A percentile compares a stretch with the other conserved stretches of the same genome.
These are phyloP conservation scores for Shiraia sp. DNA, from an alignment of 2,329 filamentous ascomycete species.

Conservation along the genomic window DNA sequence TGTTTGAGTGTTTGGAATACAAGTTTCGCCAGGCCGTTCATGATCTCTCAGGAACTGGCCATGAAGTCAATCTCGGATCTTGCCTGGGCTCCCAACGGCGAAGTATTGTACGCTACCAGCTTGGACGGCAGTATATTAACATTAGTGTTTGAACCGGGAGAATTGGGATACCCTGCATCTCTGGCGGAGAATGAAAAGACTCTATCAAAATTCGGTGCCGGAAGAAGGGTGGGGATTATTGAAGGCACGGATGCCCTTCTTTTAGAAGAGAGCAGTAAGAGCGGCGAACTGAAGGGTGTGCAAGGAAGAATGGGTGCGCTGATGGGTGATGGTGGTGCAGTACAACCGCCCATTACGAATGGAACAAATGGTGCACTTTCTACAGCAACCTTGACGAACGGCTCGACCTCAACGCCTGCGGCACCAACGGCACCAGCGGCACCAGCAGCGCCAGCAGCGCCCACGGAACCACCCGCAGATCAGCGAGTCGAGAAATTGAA, in stretches of 20 bases:
- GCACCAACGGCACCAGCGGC: conserved; percentile 7
- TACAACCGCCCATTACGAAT: conserved; percentile 57
- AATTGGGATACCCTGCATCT: conserved; percentile 85
- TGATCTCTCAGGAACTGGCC: conserved; percentile 86
- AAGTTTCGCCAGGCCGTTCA: conserved; percentile 85
- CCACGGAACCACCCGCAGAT: conserved; percentile 49
- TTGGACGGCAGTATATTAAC: conserved; percentile 87
- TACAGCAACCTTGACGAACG: conserved; percentile 50
- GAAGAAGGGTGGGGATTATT: conserved; percentile 85
- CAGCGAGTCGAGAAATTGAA: conserved; percentile 73
- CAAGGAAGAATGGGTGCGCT: conserved; percentile 97
- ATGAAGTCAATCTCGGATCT: conserved; percentile 93
- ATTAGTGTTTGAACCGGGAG: conserved; percentile 79
- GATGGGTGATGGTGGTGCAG: conserved; percentile 75
- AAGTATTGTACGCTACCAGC: conserved; percentile 81
- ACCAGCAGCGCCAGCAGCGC: conserved; percentile 40
- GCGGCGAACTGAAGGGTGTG: conserved; percentile 83
- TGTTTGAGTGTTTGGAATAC: conserved; percentile 98
- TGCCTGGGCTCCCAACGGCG: conserved; percentile 90
- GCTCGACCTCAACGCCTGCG: conserved; percentile 50
- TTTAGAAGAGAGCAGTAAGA: conserved; percentile 89
- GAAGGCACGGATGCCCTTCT: conserved; percentile 89
- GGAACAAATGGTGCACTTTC: conserved; percentile 53
- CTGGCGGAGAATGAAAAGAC: conserved; percentile 90
- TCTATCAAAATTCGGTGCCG: conserved; percentile 88